phyloP scores from a whole-genome alignment of 140 eudicot genomes.

The Bidens hawaiensis region DNA sequence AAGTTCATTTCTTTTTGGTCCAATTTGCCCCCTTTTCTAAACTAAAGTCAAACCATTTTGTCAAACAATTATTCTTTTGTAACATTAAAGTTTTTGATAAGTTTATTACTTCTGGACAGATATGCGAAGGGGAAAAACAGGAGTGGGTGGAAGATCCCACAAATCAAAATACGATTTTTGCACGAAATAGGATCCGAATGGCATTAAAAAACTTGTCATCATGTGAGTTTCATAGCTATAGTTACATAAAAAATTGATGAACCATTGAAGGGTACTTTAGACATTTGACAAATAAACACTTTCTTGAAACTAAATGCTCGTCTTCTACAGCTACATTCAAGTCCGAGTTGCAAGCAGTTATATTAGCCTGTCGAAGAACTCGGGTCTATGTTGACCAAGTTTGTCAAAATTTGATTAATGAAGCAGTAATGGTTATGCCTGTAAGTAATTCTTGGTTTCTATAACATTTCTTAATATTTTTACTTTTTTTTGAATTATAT shows the following conservation, averaged over 20 bases:
- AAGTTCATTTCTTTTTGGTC: background rate
- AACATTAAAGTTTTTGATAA: background rate
- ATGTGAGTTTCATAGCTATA: conserved; percentile 42
- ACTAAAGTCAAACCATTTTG: background rate
- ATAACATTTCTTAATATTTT: background rate
- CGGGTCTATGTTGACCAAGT: conserved; percentile 56
- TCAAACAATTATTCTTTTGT: background rate
- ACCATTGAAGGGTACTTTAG: background rate
- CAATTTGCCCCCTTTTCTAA: background rate
- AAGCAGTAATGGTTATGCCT: conserved; percentile 57
- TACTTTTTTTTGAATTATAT: background rate
- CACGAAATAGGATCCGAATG: conserved; percentile 83
- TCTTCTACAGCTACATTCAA: conserved; percentile 53
- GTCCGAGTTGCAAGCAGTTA: conserved; percentile 52
- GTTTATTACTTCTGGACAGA: conserved; percentile 33
- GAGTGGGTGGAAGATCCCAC: conserved; percentile 99
- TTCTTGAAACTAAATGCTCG: background rate
- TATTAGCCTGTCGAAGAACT: conserved; percentile 62
- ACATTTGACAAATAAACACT: background rate
- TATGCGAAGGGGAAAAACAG: conserved; percentile 57
- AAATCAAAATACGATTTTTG: conserved; percentile 56
- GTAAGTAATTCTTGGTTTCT: conserved; percentile 41
- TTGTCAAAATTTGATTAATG: conserved; percentile 44
- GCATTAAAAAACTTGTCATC: conserved; percentile 39
- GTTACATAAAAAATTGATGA: background rate